A percentile compares a stretch with the other conserved stretches of the same genome.
Conservation (phyloP, 2,329 filamentous ascomycete genomes). For the Xylariales sp. region DNA sequence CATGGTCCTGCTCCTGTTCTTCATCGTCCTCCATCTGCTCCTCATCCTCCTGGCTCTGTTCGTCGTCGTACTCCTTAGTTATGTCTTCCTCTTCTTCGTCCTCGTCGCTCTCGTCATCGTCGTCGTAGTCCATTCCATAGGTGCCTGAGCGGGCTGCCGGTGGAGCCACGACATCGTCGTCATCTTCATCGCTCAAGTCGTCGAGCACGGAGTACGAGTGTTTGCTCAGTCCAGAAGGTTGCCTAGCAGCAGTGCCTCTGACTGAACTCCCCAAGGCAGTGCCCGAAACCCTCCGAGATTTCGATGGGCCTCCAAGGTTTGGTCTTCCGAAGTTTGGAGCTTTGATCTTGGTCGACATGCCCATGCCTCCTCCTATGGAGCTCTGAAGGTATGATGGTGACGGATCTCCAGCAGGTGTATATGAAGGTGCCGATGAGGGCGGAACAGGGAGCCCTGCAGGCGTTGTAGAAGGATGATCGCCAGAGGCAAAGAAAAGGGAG, state of each 20-base stretch:
- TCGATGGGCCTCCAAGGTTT: conserved; percentile 19
- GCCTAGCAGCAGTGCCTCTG: conserved; percentile 30
- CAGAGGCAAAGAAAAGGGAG: conserved; percentile 33
- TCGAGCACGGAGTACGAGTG: conserved; percentile 30
- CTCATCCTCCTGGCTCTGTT: conserved; percentile 22
- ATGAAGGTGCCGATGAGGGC: conserved; percentile 45
- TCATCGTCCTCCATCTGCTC: conserved; percentile 27
- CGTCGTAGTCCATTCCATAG: conserved; percentile 21
- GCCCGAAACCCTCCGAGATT: conserved; percentile 29
- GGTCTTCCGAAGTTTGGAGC: conserved; percentile 33
- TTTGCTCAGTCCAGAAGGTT: conserved; percentile 49
- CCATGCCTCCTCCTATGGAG: conserved; percentile 41
- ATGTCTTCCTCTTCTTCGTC: conserved; percentile 26
- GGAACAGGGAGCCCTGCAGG: conserved; percentile 45
- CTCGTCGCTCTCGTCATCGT: conserved; percentile 34
- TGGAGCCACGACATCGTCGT: conserved; percentile 26
- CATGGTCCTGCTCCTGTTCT: conserved; percentile 32
- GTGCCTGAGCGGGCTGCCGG: conserved; percentile 12
- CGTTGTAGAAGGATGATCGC: conserved; percentile 46
- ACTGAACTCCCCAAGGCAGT: conserved; percentile 46
- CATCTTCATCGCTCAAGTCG: conserved; percentile 27
- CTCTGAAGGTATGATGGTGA: conserved; percentile 51
- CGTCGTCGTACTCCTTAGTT: conserved; percentile 32
- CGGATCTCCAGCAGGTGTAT: conserved; percentile 53
- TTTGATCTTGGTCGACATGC: conserved; percentile 25